Conservation (phyloP, 2,329 filamentous ascomycete genomes). For the Teratosphaeria destructans region DNA sequence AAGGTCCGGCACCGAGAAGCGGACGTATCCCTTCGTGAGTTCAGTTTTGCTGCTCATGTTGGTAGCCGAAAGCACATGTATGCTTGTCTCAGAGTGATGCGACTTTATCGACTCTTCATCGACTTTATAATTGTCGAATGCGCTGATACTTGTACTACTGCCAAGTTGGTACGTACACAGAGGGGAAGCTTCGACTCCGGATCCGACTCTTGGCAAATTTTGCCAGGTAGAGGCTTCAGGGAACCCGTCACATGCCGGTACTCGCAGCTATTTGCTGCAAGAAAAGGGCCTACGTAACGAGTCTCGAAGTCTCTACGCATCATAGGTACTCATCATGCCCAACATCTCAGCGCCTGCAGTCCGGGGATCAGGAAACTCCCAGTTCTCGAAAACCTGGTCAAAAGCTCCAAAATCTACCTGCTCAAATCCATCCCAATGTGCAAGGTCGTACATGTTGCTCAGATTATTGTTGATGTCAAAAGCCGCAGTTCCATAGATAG, state of each 20-base stretch:
- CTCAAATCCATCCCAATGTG: neutral
- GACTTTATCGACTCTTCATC: neutral
- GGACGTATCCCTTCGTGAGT: neutral
- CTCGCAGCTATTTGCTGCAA: neutral
- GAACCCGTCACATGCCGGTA: neutral
- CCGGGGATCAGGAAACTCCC: slow-evolving; percentile 1
- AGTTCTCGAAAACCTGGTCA: slow-evolving; percentile 4
- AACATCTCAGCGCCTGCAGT: neutral
- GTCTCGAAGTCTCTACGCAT: neutral
- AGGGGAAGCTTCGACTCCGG: neutral
- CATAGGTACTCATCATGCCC: neutral
- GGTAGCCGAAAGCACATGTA: neutral
- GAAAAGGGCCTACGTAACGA: neutral
- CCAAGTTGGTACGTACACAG: neutral
- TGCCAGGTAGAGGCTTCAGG: neutral
- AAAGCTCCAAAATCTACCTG: slow-evolving; percentile 6
- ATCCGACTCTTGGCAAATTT: neutral
- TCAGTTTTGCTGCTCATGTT: neutral
- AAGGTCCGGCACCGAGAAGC: neutral
- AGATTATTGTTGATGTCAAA: neutral
- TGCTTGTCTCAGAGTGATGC: neutral
- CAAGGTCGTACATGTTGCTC: neutral
- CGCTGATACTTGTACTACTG: neutral
- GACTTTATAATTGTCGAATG: neutral
- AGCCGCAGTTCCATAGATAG: neutral